These are phyloP conservation scores for Colletotrichum liriopes DNA, from an alignment of 2,329 filamentous ascomycete genomes.

Conservation along the genomic window DNA sequence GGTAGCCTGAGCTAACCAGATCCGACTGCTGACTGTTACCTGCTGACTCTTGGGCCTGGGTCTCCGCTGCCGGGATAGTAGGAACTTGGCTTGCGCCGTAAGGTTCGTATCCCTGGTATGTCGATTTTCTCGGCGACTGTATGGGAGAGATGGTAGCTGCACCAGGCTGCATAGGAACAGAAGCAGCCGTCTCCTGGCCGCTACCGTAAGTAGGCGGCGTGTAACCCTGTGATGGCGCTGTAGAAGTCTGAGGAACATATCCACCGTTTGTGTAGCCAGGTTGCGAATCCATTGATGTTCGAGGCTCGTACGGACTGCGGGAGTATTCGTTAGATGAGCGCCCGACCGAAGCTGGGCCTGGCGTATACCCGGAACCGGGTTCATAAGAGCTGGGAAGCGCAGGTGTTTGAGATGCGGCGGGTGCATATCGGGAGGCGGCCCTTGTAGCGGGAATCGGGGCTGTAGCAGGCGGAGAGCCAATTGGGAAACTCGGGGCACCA, in stretches of 20 bases:
- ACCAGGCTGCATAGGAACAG: background rate
- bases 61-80: slow-evolving; percentile 4
- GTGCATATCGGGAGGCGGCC: slow-evolving; percentile 67
- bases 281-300: slow-evolving; percentile 61
- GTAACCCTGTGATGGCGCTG: slow-evolving; percentile 52
- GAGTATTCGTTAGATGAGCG: slow-evolving; percentile 50
- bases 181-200: slow-evolving; percentile 7
- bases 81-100: slow-evolving; percentile 34
- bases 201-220: slow-evolving; percentile 38
- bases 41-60: background rate
- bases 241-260: slow-evolving; percentile 53
- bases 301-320: slow-evolving; percentile 49
- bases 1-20: slow-evolving; percentile 55
- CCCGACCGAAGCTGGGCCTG: slow-evolving; percentile 6
- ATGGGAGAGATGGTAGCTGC: slow-evolving; percentile 4
- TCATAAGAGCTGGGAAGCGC: slow-evolving; percentile 44
- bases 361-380: slow-evolving; percentile 3
- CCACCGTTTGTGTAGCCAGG: slow-evolving; percentile 47
- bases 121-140: slow-evolving; percentile 34
- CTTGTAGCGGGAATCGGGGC: slow-evolving; percentile 57
- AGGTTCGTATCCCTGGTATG: slow-evolving; percentile 44
- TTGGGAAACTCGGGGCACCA: slow-evolving; percentile 52
- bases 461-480: slow-evolving; percentile 52
- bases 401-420: slow-evolving; percentile 52
- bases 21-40: slow-evolving; percentile 4